Base-by-base conservation (phyloP, 805 yeast genomes). In the Kodamaea fukazawae region DNA sequence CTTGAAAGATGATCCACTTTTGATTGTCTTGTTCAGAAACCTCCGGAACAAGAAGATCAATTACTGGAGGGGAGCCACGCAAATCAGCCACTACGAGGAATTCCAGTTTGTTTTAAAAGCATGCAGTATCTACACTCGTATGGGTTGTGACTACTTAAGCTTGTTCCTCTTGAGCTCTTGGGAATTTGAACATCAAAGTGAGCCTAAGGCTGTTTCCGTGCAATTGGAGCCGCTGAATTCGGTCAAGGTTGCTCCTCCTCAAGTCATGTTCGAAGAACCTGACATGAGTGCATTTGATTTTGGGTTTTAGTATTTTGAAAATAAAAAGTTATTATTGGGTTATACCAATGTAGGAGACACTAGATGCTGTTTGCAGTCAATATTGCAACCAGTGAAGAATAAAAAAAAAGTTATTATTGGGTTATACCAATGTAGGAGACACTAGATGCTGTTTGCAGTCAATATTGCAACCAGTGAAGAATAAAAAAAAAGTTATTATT, bases 131-230 rank as follows among this genome's bases (percentile, higher is more conserved):
- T 86, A 88, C 53, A 71, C 78, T 11, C 70, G 95, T 42, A 87
- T 90, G 96, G 98, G 98, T 0, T 90, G 98, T 62, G 95, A 90
- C 51, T 76, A 80, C 44, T 58, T 91, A 30, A 80, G 89, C 0
- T 54, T 86, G 16, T 72, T 78, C 37, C 57, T 89, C 33, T 66
- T 83, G 1, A 69, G 67, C 34, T 78, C 76, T 44, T 90, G 96
- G 96, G 63, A 63, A 22, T 89, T 88, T 28, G 36, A 10, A 22
- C 11, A 28, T 5, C 9, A 11, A 9, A n/a, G 11, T 27, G 29
- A 9, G 22, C 25, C 14, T 14, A 25, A 8, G 15, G 28, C 12
- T 15, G 32, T 10, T 7, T 15, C 11, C 12, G 32, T 22, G 20
- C 16, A 32, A 27, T 27, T 17, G 14, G 28, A 20, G 28, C 33